phyloP scores from a whole-genome alignment of 176 grass and related monocot genomes.

The Thinopyrum elongatum region DNA sequence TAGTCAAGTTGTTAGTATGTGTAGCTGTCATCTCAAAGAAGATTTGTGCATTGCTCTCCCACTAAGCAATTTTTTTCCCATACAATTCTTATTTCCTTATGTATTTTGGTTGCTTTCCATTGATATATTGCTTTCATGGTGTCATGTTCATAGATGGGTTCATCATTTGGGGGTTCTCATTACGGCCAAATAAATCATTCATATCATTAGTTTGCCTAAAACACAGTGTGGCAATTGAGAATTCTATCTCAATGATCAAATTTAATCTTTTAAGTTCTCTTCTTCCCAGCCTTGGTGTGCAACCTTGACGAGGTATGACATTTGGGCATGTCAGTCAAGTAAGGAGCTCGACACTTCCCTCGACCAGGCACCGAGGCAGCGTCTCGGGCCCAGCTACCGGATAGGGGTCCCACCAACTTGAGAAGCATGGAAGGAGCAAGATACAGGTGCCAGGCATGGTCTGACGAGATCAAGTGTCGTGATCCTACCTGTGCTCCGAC shows the following conservation, averaged over 20 bases:
- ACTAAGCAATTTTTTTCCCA: slow-evolving; percentile 30
- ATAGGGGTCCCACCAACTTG: too few relatives aligned
- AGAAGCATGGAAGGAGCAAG: too few relatives aligned
- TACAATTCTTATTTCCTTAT: slow-evolving; percentile 3
- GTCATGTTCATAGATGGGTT: slow-evolving; percentile 37
- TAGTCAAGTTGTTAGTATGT: slow-evolving; percentile 25
- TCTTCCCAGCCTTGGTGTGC: background rate
- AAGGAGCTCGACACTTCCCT: too few relatives aligned
- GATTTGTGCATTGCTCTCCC: slow-evolving; percentile 43
- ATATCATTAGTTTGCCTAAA: background rate
- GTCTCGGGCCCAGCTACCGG: too few relatives aligned
- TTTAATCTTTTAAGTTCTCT: background rate
- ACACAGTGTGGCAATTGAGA: background rate
- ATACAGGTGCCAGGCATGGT: too few relatives aligned
- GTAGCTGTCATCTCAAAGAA: slow-evolving; percentile 41
- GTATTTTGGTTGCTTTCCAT: slow-evolving; percentile 9
- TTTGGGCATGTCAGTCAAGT: too few relatives aligned
- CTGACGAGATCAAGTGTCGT: too few relatives aligned
- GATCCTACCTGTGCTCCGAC: too few relatives aligned
- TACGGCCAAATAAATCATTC: background rate
- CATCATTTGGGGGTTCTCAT: slow-evolving; percentile 19
- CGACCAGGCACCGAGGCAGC: too few relatives aligned
- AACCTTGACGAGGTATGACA: too few relatives aligned
- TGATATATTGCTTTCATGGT: slow-evolving; percentile 17
- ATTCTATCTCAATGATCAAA: background rate